Conservation (phyloP, 495 filamentous ascomycete genomes). For the Penicillium paradoxum region DNA sequence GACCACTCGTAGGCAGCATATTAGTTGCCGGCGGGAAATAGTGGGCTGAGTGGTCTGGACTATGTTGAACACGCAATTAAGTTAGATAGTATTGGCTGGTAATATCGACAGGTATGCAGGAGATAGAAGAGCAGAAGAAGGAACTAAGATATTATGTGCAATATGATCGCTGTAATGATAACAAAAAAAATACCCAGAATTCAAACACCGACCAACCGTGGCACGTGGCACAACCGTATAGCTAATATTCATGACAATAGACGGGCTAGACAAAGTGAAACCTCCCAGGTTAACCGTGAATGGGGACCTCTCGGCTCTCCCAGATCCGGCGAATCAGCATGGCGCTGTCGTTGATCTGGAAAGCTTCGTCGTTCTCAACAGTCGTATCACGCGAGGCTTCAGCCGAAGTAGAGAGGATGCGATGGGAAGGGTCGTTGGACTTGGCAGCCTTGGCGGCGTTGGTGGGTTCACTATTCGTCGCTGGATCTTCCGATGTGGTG, state of each 20-base stretch:
- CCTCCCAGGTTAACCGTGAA: constrained; percentile 24
- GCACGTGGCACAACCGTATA: constrained; percentile 6
- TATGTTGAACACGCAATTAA: background rate
- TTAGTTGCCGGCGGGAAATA: background rate
- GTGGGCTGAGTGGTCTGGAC: background rate
- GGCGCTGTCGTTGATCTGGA: constrained; percentile 26
- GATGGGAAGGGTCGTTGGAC: constrained; percentile 35
- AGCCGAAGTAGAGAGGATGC: constrained; percentile 40
- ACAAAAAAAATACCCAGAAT: background rate
- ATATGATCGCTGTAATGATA: background rate
- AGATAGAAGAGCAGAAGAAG: background rate
- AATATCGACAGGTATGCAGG: background rate
- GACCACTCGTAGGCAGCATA: constrained; percentile 3
- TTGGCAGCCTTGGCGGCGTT: constrained; percentile 20
- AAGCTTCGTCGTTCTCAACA: constrained; percentile 28
- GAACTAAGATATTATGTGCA: constrained; percentile 6
- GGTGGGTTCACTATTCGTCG: constrained; percentile 30
- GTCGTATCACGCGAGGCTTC: constrained; percentile 23
- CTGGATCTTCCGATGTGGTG: constrained; percentile 24
- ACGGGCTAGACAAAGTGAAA: constrained; percentile 1
- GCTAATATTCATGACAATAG: constrained; percentile 11
- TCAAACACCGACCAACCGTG: constrained; percentile 10
- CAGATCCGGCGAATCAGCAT: constrained; percentile 47
- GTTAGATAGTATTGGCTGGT: constrained; percentile 1
- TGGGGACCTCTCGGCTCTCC: constrained; percentile 44